Percentiles rank a stretch among this genome's conserved stretches.
Conservation (phyloP, 345 rosid species). For the Eucalyptus virginea region DNA sequence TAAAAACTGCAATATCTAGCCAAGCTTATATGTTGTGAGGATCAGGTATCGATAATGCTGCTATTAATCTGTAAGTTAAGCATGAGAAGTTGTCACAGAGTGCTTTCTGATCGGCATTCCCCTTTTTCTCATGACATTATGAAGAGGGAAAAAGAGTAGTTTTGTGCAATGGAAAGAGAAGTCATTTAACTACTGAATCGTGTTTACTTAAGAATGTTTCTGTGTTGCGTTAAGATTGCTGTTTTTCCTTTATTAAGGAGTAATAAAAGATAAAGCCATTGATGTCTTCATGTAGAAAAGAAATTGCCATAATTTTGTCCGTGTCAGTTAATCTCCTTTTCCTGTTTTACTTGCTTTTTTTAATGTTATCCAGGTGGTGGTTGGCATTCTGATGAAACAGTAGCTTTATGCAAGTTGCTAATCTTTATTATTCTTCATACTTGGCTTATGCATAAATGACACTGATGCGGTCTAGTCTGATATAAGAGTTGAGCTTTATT, state of each 20-base stretch:
- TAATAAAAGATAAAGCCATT: neutral
- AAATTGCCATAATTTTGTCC: neutral
- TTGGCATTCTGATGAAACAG: neutral
- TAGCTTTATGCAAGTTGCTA: neutral
- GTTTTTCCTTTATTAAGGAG: neutral
- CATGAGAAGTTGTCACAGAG: neutral
- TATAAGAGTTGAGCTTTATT: neutral
- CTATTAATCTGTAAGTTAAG: neutral
- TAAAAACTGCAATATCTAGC: neutral
- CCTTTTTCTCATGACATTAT: neutral
- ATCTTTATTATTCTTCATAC: neutral
- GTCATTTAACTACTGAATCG: neutral
- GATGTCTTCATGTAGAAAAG: neutral
- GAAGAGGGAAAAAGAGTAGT: neutral
- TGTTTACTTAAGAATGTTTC: neutral
- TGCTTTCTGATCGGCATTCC: neutral
- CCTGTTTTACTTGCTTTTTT: neutral
- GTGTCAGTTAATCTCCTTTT: neutral
- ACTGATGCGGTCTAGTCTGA: neutral
- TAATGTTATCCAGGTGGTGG: neutral
- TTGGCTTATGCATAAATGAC: neutral
- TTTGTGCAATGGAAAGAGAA: neutral
- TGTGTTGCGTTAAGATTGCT: neutral
- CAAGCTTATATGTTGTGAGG: neutral
- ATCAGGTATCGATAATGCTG: neutral